phyloP scores from a whole-genome alignment of 441 rosid genomes.

The Kokia cookei region DNA sequence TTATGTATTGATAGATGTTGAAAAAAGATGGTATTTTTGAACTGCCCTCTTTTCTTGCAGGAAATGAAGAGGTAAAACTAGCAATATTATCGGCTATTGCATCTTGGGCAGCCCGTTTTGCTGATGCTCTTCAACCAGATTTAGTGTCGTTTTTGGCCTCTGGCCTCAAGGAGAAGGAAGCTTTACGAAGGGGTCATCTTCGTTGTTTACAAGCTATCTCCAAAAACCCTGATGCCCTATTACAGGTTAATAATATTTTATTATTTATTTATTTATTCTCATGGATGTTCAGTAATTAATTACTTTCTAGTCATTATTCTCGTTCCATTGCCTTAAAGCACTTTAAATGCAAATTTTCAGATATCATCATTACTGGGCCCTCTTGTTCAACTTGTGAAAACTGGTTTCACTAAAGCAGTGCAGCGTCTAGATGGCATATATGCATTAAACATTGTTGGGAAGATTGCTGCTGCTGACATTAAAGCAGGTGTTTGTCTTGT shows the following conservation, averaged over 20 bases:
- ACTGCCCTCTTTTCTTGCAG: constrained; percentile 27
- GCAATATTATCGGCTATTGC: constrained; percentile 70
- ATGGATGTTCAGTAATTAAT: constrained; percentile 1
- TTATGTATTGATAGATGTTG: background rate
- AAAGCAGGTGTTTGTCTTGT: constrained; percentile 66
- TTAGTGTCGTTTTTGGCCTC: constrained; percentile 64
- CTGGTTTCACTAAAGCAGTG: constrained; percentile 85
- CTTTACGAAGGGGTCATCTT: constrained; percentile 89
- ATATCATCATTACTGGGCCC: constrained; percentile 77
- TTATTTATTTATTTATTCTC: constrained; percentile 3
- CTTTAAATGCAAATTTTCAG: constrained; percentile 35
- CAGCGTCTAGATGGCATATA: constrained; percentile 97
- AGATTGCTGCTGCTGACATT: constrained; percentile 81
- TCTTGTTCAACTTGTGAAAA: constrained; percentile 85
- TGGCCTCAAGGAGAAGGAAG: constrained; percentile 96
- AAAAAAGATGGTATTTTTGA: background rate
- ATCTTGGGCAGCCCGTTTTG: constrained; percentile 74
- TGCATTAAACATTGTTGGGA: constrained; percentile 74
- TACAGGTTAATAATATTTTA: constrained; percentile 40
- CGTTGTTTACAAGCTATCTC: constrained; percentile 64
- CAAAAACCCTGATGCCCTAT: constrained; percentile 62
- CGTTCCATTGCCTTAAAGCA: constrained; percentile 6
- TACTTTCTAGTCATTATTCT: constrained; percentile 7
- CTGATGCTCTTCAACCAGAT: constrained; percentile 62
- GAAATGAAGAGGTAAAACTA: constrained; percentile 94